Evolutionary conservation across 2,329 filamentous ascomycete species (phyloP).

Genomic region (Elsinoe necatrix): DNA sequence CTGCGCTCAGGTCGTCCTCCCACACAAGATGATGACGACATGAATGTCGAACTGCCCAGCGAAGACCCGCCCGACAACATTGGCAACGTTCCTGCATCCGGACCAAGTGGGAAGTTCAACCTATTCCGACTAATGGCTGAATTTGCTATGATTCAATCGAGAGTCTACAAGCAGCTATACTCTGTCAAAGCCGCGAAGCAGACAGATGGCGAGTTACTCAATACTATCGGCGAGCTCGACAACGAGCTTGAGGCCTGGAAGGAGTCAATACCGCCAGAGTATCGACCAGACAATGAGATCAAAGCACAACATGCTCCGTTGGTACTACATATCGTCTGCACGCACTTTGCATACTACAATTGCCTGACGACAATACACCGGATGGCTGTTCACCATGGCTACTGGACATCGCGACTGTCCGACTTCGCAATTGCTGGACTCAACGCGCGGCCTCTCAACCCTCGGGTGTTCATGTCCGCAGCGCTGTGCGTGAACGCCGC

Average conservation of each 20-base stretch:
- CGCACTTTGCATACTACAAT: slow-evolving; percentile 97
- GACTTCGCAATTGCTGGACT: slow-evolving; percentile 93
- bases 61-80: slow-evolving; percentile 87
- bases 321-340: slow-evolving; percentile 86
- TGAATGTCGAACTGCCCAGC: slow-evolving; percentile 93
- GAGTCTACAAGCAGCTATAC: slow-evolving; percentile 87
- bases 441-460: slow-evolving; percentile 84
- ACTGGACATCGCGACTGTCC: slow-evolving; percentile 91
- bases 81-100: slow-evolving; percentile 82
- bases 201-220: slow-evolving; percentile 83
- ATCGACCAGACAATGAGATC: slow-evolving; percentile 95
- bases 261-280: slow-evolving; percentile 87
- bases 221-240: slow-evolving; percentile 92
- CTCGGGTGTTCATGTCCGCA: slow-evolving; percentile 87
- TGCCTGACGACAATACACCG: slow-evolving; percentile 95
- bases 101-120: slow-evolving; percentile 89
- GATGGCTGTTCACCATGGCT: slow-evolving; percentile 96
- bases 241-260: slow-evolving; percentile 83
- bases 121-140: slow-evolving; percentile 89
- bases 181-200: slow-evolving; percentile 87
- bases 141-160: slow-evolving; percentile 84
- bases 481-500: slow-evolving; percentile 88
- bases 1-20: slow-evolving; percentile 63
- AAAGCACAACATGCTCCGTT: slow-evolving; percentile 84
- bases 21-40: slow-evolving; percentile 68